These are phyloP conservation scores for Botrytis fragariae DNA, from an alignment of 2,329 filamentous ascomycete genomes.

Conservation along the genomic window DNA sequence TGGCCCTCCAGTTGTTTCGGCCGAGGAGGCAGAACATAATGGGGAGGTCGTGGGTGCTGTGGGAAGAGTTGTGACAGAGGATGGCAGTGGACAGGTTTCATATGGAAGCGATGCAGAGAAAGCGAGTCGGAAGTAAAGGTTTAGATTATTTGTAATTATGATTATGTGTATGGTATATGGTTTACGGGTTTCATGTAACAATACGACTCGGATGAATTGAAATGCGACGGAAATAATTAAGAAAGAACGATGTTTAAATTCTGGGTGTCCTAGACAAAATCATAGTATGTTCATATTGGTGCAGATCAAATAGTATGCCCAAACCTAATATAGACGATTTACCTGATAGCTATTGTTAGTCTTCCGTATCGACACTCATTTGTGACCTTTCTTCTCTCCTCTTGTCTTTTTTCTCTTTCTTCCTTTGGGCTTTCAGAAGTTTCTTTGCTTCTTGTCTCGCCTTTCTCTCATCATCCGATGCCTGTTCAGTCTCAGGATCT, in stretches of 20 bases:
- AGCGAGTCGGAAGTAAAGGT: constrained; percentile 4
- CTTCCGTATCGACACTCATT: constrained; percentile 15
- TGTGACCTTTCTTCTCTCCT: constrained; percentile 16
- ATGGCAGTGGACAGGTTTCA: constrained; percentile 16
- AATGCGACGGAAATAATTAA: not conserved
- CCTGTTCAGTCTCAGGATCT: constrained; percentile 10
- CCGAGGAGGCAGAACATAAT: constrained; percentile 31
- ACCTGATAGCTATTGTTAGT: not conserved
- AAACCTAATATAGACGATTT: not conserved
- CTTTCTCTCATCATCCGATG: constrained; percentile 9
- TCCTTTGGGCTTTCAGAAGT: constrained; percentile 11
- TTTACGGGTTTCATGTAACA: not conserved
- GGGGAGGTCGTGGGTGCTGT: constrained; percentile 30
- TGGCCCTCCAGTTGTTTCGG: constrained; percentile 46
- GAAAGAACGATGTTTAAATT: not conserved
- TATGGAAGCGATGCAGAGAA: constrained; percentile 20
- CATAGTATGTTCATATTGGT: not conserved
- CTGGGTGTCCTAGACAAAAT: not conserved
- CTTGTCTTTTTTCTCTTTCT: constrained; percentile 18
- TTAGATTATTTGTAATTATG: not conserved
- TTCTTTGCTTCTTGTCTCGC: constrained; percentile 15
- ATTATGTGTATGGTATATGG: not conserved
- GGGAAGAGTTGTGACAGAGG: constrained; percentile 27
- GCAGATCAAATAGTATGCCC: constrained; percentile 4
- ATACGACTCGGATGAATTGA: not conserved